Evolutionary conservation across 441 rosid genomes (phyloP), one percentile per base, ranked within the genome.

Genomic region (Erysimum pusillum): DNA sequence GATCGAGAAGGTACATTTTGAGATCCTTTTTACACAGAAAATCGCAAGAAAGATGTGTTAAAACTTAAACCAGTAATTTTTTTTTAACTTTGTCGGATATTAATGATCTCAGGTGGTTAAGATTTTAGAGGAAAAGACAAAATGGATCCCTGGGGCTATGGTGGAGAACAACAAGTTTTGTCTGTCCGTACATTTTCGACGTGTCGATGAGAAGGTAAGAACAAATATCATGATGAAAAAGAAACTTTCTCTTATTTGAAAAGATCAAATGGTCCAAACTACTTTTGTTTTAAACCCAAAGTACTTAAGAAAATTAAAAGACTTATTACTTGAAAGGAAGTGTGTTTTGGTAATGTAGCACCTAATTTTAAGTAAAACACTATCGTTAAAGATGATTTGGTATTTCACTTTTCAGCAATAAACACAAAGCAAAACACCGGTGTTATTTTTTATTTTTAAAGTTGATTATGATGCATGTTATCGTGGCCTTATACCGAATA

Each of bases 131-230:
- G 91, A 92, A 81, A 80, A 85, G 77, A 88, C 91, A 58, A 87
- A 85, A 77, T 75, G 84, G 20, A 90, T 85, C 67, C 83, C 83
- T 6, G 92, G 94, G 60, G 86, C 87, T 32, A 73, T 72, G 79
- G 91, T 90, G 81, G 94, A 90, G 81, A 87, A 90, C 74, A 90
- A 90, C 85, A 88, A 87, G 79, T 90, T 90, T 64, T 90, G 94
- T 75, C 73, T 87, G 59, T 87, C 94, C 71, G 92, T 90, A 74
- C 94, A 90, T 81, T 90, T 84, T 75, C 78, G 94, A 12, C 86
- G 92, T 49, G 94, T 90, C 58, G 90, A 88, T 75, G 92, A 90
- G 81, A 85, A 84, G 83, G 94, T 31, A 42, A 42, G 20, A 66
- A 63, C 42, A 57, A 64, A 77, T 14, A 9, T 58, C 8, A 58